These are phyloP conservation scores for Penicillium polonicum DNA, from an alignment of 2,329 filamentous ascomycete species.

Conservation along the genomic window DNA sequence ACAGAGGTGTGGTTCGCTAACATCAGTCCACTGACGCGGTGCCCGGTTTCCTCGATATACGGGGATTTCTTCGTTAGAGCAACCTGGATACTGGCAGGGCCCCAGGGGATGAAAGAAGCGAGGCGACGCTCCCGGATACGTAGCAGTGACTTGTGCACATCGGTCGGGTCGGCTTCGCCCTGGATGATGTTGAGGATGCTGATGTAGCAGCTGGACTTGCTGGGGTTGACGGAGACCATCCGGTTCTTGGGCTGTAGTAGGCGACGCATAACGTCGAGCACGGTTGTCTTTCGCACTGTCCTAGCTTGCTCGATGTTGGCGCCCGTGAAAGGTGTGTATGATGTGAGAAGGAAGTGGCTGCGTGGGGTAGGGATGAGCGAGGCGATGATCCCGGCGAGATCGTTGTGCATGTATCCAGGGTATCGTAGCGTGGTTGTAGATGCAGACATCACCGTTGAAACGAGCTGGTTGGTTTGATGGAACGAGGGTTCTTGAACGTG, in stretches of 20 bases:
- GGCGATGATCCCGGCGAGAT: constrained; percentile 93
- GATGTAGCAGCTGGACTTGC: constrained; percentile 98
- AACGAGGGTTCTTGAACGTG: constrained; percentile 96
- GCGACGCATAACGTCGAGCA: constrained; percentile 94
- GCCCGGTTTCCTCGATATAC: constrained; percentile 81
- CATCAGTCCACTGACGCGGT: constrained; percentile 95
- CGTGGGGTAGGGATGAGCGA: constrained; percentile 94
- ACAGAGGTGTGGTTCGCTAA: constrained; percentile 97
- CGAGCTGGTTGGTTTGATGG: constrained; percentile 94
- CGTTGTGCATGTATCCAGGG: constrained; percentile 99
- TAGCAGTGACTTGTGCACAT: constrained; percentile 95
- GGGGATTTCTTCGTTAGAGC: constrained; percentile 95
- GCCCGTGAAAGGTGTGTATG: constrained; percentile 95
- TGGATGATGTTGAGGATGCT: constrained; percentile 99
- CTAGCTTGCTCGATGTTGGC: constrained; percentile 96
- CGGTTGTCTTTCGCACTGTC: constrained; percentile 96
- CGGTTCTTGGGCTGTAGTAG: constrained; percentile 96
- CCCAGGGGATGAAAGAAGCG: constrained; percentile 97
- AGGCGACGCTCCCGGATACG: constrained; percentile 91
- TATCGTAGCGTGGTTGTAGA: constrained; percentile 95
- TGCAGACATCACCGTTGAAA: constrained; percentile 97
- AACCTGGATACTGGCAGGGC: constrained; percentile 94
- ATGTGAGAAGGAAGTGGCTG: constrained; percentile 97
- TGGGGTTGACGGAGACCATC: constrained; percentile 95
- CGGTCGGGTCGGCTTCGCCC: constrained; percentile 95